phyloP scores from a whole-genome alignment of 208 protist genomes.

The Polymyxa betae region DNA sequence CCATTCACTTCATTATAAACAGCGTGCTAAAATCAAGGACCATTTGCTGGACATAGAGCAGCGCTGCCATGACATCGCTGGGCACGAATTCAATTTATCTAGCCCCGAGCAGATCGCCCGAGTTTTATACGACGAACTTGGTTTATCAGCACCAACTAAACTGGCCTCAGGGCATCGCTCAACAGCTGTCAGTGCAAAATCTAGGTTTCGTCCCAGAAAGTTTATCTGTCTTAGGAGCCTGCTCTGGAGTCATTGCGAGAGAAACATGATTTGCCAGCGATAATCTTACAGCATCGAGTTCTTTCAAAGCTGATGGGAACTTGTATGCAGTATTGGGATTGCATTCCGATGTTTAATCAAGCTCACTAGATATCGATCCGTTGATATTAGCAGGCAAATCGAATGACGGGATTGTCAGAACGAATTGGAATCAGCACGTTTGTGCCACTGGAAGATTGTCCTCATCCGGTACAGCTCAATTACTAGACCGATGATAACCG shows the following conservation, averaged over 20 bases:
- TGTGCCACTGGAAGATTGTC: slow-evolving; percentile 19
- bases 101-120: slow-evolving; percentile 18
- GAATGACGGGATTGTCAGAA: neutral
- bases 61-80: neutral
- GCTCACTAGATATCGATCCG: neutral
- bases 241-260: neutral
- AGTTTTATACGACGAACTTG: slow-evolving; percentile 28
- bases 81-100: slow-evolving; percentile 35
- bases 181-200: neutral
- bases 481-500: neutral
- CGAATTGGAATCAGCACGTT: slow-evolving; percentile 3
- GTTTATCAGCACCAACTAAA: neutral
- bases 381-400: neutral
- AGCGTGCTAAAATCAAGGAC: neutral
- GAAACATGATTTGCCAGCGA: neutral
- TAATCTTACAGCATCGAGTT: neutral
- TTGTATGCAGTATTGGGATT: neutral
- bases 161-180: neutral
- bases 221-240: neutral
- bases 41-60: neutral
- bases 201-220: neutral
- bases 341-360: neutral
- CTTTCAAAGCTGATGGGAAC: slow-evolving; percentile 42
- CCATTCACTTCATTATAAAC: neutral
- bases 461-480: neutral